phyloP scores from a whole-genome alignment of 768 basidiomycete species.

The Paxillus involutus region DNA sequence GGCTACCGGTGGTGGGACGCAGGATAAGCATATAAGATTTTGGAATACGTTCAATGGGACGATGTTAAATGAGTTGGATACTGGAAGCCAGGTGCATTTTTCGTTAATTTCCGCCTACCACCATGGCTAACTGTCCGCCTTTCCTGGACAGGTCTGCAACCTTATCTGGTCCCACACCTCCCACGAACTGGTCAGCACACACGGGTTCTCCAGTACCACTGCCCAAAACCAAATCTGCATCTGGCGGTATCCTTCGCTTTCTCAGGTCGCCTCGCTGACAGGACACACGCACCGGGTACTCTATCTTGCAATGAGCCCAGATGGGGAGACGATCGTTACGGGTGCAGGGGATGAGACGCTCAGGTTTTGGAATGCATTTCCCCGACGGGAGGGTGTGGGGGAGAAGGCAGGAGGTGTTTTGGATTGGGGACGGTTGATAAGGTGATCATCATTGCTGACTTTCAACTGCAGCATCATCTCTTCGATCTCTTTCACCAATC shows the following conservation, averaged over 20 bases:
- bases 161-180: slow-evolving; percentile 95
- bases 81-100: slow-evolving; percentile 81
- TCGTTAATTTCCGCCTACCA: neutral
- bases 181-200: slow-evolving; percentile 96
- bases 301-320: slow-evolving; percentile 96
- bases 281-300: slow-evolving; percentile 95
- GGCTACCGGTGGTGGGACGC: slow-evolving; percentile 97
- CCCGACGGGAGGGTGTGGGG: slow-evolving; percentile 56
- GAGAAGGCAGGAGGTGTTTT: slow-evolving; percentile 39
- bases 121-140: slow-evolving; percentile 8
- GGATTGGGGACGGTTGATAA: slow-evolving; percentile 53
- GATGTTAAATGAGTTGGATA: slow-evolving; percentile 86
- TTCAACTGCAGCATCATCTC: neutral
- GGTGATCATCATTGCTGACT: slow-evolving; percentile 26
- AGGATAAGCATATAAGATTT: slow-evolving; percentile 96
- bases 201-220: slow-evolving; percentile 91
- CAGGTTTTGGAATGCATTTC: slow-evolving; percentile 97
- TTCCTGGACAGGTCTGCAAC: slow-evolving; percentile 80
- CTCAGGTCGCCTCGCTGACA: slow-evolving; percentile 92
- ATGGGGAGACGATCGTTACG: slow-evolving; percentile 97
- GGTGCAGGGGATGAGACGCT: slow-evolving; percentile 98
- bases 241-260: slow-evolving; percentile 91
- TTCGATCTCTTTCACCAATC: too few species aligned
- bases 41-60: slow-evolving; percentile 92
- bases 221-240: slow-evolving; percentile 97